Evolutionary conservation across 2,329 filamentous ascomycete species (phyloP).

Genomic region (Nothophoma quercina): DNA sequence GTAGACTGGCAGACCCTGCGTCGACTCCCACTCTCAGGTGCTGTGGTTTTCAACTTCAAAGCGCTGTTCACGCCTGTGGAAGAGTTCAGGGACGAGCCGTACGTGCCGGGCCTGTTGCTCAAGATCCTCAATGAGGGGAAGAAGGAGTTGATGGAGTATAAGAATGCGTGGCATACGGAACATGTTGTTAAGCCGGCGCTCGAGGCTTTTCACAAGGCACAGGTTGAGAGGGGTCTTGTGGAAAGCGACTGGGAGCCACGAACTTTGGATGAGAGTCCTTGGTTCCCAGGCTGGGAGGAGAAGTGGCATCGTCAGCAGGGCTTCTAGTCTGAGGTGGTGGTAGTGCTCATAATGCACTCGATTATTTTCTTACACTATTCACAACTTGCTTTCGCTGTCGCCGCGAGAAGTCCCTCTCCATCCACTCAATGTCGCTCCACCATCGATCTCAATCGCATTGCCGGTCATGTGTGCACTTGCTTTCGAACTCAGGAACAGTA

Average conservation of each 20-base stretch:
- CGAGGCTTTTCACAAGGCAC: slow-evolving; percentile 69
- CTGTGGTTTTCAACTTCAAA: slow-evolving; percentile 87
- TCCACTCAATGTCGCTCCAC: slow-evolving; percentile 54
- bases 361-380: not conserved
- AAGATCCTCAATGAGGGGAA: slow-evolving; percentile 77
- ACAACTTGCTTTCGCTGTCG: slow-evolving; percentile 37
- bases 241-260: slow-evolving; percentile 68
- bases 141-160: slow-evolving; percentile 76
- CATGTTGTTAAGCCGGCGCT: slow-evolving; percentile 73
- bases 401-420: slow-evolving; percentile 45
- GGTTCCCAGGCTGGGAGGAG: slow-evolving; percentile 77
- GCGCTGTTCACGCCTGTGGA: slow-evolving; percentile 78
- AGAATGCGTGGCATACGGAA: slow-evolving; percentile 81
- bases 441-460: slow-evolving; percentile 58
- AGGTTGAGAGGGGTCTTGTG: slow-evolving; percentile 68
- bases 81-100: slow-evolving; percentile 75
- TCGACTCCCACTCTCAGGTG: slow-evolving; percentile 76
- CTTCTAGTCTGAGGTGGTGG: too few relatives aligned
- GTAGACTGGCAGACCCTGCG: slow-evolving; percentile 91
- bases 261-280: slow-evolving; percentile 78
- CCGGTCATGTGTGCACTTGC: slow-evolving; percentile 55
- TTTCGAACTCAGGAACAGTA: slow-evolving; percentile 54
- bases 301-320: slow-evolving; percentile 74
- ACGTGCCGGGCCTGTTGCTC: slow-evolving; percentile 71
- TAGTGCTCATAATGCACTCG: too few relatives aligned